A percentile compares a stretch with the other conserved stretches of the same genome.
phyloP scores from a whole-genome alignment of 257 asterid genomes.

The Primulina tabacum region DNA sequence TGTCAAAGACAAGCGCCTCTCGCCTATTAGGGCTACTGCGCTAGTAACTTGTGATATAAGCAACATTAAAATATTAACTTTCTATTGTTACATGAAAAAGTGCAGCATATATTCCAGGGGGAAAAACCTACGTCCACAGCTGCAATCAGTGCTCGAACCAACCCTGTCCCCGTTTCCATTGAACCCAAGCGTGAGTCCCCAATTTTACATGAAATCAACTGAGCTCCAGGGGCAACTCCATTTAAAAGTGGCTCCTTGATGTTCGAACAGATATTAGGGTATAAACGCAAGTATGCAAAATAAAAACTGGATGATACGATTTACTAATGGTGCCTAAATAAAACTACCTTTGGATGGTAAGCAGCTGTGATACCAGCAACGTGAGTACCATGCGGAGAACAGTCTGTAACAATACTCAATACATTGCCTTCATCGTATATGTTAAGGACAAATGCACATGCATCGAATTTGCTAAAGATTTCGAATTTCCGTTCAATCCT shows the following conservation, averaged over 20 bases:
- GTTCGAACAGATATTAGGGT: constrained; percentile 25
- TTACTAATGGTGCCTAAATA: constrained; percentile 19
- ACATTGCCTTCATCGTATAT: constrained; percentile 72
- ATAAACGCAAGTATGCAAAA: constrained; percentile 15
- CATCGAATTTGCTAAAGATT: constrained; percentile 86
- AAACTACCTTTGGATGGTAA: constrained; percentile 72
- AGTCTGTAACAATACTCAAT: constrained; percentile 89
- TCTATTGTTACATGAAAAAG: neutral
- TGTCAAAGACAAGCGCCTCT: too few relatives aligned
- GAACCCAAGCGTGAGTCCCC: constrained; percentile 97
- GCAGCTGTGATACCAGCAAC: constrained; percentile 98
- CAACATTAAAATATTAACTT: neutral
- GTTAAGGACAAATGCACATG: constrained; percentile 77
- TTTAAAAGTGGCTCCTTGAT: constrained; percentile 85
- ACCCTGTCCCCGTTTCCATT: constrained; percentile 99
- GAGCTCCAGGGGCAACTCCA: constrained; percentile 99
- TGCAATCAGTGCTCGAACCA: constrained; percentile 89
- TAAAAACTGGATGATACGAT: constrained; percentile 6
- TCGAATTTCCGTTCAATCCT: constrained; percentile 90
- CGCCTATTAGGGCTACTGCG: too few relatives aligned
- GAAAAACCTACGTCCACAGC: constrained; percentile 76
- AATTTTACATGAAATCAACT: constrained; percentile 89
- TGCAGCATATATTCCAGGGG: constrained; percentile 16
- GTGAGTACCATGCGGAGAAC: constrained; percentile 97
- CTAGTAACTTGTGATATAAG: constrained; percentile 13